Conservation (phyloP, 108 stramenopile species). For the Chaetoceros muelleri region DNA sequence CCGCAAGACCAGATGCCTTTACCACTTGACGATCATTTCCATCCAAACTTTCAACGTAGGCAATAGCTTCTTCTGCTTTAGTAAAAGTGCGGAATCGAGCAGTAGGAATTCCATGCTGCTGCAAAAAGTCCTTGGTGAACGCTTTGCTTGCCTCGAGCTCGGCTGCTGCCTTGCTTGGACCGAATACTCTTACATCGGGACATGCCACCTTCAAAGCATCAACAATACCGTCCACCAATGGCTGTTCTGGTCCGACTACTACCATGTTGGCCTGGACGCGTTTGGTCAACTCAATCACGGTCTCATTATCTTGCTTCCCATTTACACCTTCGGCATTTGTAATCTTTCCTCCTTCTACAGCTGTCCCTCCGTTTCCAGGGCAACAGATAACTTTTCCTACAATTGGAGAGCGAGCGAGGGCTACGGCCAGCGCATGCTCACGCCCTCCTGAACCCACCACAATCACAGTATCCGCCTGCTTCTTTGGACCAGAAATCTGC, state of each 20-base stretch:
- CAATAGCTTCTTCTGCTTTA: constrained; percentile 65
- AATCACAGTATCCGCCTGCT: constrained; percentile 50
- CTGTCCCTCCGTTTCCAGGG: constrained; percentile 87
- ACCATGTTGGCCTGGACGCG: constrained; percentile 63
- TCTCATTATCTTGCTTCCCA: constrained; percentile 50
- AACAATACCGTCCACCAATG: constrained; percentile 88
- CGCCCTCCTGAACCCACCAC: constrained; percentile 81
- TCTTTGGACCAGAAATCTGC: constrained; percentile 20
- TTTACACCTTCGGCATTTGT: constrained; percentile 39
- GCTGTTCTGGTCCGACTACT: constrained; percentile 95
- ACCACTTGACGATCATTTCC: constrained; percentile 90
- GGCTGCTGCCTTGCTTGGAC: constrained; percentile 88
- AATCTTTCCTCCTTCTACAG: constrained; percentile 56
- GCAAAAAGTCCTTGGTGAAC: constrained; percentile 97
- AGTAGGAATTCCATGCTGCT: constrained; percentile 87
- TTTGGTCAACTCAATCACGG: constrained; percentile 53
- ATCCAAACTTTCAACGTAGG: constrained; percentile 66
- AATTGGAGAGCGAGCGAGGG: constrained; percentile 68
- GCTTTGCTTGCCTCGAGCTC: constrained; percentile 96
- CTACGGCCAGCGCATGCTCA: constrained; percentile 80
- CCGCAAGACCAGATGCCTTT: constrained; percentile 98
- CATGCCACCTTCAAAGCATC: constrained; percentile 72
- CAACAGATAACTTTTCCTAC: constrained; percentile 57
- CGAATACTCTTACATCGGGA: constrained; percentile 86
- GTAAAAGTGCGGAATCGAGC: constrained; percentile 91